These are phyloP conservation scores for Coemansia sp. DNA, from an alignment of 192 early-diverging fungal species.

Conservation along the genomic window DNA sequence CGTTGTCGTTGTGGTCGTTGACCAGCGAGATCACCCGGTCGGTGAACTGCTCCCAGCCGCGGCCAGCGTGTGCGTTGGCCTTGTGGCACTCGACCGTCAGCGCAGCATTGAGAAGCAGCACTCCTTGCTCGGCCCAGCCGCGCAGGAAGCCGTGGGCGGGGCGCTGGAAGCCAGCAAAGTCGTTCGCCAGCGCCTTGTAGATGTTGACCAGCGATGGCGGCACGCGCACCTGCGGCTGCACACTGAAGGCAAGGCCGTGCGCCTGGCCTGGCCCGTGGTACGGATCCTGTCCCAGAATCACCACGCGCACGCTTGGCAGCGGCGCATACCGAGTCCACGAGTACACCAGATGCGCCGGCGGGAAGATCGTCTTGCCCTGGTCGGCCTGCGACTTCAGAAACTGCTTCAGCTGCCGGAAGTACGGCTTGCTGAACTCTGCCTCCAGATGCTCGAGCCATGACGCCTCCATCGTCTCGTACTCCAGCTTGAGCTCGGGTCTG, in stretches of 20 bases:
- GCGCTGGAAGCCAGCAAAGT: conserved; percentile 67
- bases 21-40: conserved; percentile 79
- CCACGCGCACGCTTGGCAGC: conserved; percentile 70
- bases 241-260: conserved; percentile 92
- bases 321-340: conserved; percentile 79
- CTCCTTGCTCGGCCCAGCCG: conserved; percentile 84
- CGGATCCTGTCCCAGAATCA: conserved; percentile 91
- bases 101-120: conserved; percentile 85
- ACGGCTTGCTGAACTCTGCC: conserved; percentile 62
- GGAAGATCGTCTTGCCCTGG: conserved; percentile 65
- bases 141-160: conserved; percentile 80
- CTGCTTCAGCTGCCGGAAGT: conserved; percentile 64
- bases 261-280: conserved; percentile 78
- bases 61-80: conserved; percentile 75
- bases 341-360: conserved; percentile 74
- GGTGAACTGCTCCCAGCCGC: conserved; percentile 88
- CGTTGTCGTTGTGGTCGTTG: conserved; percentile 57
- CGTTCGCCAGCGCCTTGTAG: conserved; percentile 74
- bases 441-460: conserved; percentile 70
- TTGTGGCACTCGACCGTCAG: conserved; percentile 81
- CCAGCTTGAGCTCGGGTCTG: conserved; percentile 22
- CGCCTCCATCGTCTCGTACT: conserved; percentile 68
- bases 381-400: conserved; percentile 63
- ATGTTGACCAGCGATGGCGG: conserved; percentile 95
- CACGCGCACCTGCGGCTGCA: conserved; percentile 66